Percentiles rank a stretch among this genome's conserved stretches.
Evolutionary conservation across 2,329 filamentous ascomycete genomes (phyloP).

Genomic region (Pseudogymnoascus sp.): DNA sequence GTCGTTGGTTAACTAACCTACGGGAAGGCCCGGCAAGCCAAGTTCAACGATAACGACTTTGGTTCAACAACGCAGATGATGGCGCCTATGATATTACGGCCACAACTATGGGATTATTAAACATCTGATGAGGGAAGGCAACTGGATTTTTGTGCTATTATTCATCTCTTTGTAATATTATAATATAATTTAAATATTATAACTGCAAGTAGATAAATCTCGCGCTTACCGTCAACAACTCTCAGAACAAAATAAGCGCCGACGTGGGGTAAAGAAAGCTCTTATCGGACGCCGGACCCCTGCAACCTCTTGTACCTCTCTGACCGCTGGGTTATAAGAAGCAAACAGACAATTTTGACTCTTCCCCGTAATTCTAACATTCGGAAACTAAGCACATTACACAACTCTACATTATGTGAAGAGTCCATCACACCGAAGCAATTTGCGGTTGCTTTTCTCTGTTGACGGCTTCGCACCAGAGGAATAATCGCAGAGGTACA

Average conservation of each 20-base stretch:
- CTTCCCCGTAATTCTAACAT: not conserved
- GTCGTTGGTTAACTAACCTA: constrained; percentile 3
- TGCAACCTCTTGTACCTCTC: not conserved
- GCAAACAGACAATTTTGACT: not conserved
- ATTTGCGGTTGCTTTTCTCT: not conserved
- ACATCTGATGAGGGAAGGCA: not conserved
- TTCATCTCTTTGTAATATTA: not conserved
- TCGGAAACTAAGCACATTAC: not conserved
- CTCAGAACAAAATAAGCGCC: not conserved
- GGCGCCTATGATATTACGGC: not conserved
- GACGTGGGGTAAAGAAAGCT: not conserved
- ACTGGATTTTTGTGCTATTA: not conserved
- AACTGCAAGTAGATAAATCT: not conserved
- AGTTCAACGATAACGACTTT: not conserved
- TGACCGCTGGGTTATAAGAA: not conserved
- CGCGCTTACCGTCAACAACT: not conserved
- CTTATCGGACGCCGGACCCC: not conserved
- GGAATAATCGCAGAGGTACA: not conserved
- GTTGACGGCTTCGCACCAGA: not conserved
- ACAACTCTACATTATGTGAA: not conserved
- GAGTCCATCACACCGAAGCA: not conserved
- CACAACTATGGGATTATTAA: not conserved
- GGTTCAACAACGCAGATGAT: not conserved
- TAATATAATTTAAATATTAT: not conserved
- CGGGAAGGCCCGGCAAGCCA: constrained; percentile 3